Percentiles rank a stretch among this genome's conserved stretches.
Evolutionary conservation across 1,139 yeast genomes (phyloP).

Genomic region (Hansenula anomala): DNA sequence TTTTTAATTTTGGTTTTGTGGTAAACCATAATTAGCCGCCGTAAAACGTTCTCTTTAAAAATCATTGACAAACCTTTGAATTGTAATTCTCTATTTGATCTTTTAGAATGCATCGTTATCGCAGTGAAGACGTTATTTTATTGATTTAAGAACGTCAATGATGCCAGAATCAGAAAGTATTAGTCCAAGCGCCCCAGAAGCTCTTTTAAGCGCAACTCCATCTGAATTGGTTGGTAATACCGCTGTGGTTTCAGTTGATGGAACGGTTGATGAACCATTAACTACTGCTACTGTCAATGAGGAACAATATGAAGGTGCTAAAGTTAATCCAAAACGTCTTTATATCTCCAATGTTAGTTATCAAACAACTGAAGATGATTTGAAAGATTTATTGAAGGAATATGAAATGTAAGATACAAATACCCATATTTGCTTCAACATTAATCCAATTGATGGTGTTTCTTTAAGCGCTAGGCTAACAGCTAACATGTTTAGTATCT

Average conservation of each 20-base stretch:
- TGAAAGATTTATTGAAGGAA: constrained; percentile 36
- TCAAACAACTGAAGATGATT: constrained; percentile 48
- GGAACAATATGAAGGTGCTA: constrained; percentile 1
- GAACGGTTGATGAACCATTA: not conserved
- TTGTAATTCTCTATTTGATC: too few species aligned
- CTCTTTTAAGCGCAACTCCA: not conserved
- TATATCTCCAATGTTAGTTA: constrained; percentile 51
- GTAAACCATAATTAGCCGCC: too few species aligned
- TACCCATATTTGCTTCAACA: constrained; percentile 5
- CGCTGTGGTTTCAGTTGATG: not conserved
- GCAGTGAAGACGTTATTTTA: too few species aligned
- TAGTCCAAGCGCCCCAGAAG: not conserved
- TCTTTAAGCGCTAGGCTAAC: too few species aligned
- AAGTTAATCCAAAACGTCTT: constrained; percentile 25
- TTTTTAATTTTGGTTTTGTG: too few species aligned
- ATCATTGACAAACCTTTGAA: too few species aligned
- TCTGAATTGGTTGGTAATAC: not conserved
- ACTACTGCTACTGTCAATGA: not conserved
- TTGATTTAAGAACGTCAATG: too few species aligned
- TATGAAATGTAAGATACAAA: constrained; percentile 26
- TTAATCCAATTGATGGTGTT: not conserved
- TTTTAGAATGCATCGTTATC: too few species aligned
- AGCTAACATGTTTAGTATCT: constrained; percentile 27
- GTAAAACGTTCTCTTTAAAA: too few species aligned
- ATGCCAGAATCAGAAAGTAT: not conserved